These are phyloP conservation scores for Thelonectria olida DNA, from an alignment of 2,329 filamentous ascomycete genomes.

Conservation along the genomic window DNA sequence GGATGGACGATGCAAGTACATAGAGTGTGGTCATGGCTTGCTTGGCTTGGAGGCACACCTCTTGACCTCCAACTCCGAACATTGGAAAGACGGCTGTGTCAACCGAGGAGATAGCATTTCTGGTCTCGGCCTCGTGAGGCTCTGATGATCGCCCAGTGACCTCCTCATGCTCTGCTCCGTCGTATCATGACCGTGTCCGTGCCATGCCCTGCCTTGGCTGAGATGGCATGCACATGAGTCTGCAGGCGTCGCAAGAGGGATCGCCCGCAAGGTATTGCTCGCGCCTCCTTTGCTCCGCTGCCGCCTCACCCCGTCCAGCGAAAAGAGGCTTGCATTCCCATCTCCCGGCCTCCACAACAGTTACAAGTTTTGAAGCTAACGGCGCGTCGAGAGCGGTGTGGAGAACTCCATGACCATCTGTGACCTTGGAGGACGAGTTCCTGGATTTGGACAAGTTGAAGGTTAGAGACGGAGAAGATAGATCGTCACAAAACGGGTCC, in stretches of 20 bases:
- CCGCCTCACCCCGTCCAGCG: conserved; percentile 28
- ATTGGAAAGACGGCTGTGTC: background rate
- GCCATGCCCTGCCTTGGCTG: background rate
- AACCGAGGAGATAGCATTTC: conserved; percentile 3
- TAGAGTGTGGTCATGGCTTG: conserved; percentile 16
- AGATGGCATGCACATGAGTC: conserved; percentile 8
- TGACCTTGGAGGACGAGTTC: conserved; percentile 24
- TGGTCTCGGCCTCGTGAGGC: conserved; percentile 7
- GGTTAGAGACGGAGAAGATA: background rate
- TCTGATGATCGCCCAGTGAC: conserved; percentile 3
- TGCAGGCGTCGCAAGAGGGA: conserved; percentile 8
- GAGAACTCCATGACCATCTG: conserved; percentile 14
- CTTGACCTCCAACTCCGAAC: conserved; percentile 1
- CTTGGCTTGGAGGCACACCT: background rate
- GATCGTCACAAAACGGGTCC: background rate
- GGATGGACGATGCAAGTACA: background rate
- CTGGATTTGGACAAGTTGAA: background rate
- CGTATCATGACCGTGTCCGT: conserved; percentile 3
- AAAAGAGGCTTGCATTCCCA: conserved; percentile 30
- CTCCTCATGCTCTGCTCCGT: background rate
- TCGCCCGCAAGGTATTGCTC: conserved; percentile 9
- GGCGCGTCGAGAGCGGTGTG: conserved; percentile 32
- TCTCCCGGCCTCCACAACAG: conserved; percentile 30
- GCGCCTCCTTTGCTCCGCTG: conserved; percentile 38
- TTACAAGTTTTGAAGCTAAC: conserved; percentile 28